These are phyloP conservation scores for Penicillium cosmopolitanum DNA, from an alignment of 495 filamentous ascomycete species.

Conservation along the genomic window DNA sequence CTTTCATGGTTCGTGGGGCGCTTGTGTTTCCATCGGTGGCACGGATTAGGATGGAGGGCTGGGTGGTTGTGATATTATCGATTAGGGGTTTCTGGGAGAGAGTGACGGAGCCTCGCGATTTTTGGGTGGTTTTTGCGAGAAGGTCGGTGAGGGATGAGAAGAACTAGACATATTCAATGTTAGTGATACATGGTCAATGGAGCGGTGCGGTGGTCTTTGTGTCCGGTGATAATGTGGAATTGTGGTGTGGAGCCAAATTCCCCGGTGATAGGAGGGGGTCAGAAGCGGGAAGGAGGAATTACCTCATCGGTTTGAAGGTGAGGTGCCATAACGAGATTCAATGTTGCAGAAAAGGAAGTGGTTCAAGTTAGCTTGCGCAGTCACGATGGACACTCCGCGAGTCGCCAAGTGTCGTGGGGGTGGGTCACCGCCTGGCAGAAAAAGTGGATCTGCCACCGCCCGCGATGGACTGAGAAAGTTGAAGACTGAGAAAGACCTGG, in stretches of 20 bases:
- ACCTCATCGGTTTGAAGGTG: constrained; percentile 80
- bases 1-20: constrained; percentile 42
- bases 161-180: constrained; percentile 63
- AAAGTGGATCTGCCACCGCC: constrained; percentile 23
- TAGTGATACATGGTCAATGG: constrained; percentile 13
- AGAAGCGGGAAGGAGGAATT: constrained; percentile 9
- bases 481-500: neutral
- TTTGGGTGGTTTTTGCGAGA: constrained; percentile 67
- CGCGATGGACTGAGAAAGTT: neutral
- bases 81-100: constrained; percentile 76
- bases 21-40: constrained; percentile 72
- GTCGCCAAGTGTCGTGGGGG: constrained; percentile 17
- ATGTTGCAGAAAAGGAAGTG: constrained; percentile 8
- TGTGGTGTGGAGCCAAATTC: too few species aligned
- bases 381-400: constrained; percentile 2
- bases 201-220: neutral
- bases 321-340: constrained; percentile 49
- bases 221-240: too few species aligned
- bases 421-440: constrained; percentile 30
- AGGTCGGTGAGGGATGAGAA: constrained; percentile 77
- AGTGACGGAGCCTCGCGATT: constrained; percentile 75
- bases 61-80: constrained; percentile 28
- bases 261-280: too few species aligned
- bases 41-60: constrained; percentile 74
- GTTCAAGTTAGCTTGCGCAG: constrained; percentile 9